Evolutionary conservation across 768 basidiomycete species (phyloP).

Genomic region (Neoboletus brunneissimus): DNA sequence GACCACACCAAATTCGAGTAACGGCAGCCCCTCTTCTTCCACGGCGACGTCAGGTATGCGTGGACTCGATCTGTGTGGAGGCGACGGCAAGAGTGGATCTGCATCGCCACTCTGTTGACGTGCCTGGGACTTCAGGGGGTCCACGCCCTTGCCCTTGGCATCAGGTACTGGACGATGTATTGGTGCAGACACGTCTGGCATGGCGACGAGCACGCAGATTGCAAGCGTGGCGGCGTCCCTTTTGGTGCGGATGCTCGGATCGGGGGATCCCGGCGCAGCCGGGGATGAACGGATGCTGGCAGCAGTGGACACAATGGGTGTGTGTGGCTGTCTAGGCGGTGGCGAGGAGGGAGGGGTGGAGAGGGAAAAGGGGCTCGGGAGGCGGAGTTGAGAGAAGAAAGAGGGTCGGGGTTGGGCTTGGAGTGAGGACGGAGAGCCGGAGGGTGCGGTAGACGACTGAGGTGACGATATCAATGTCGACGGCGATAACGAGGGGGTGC

Average conservation of each 20-base stretch:
- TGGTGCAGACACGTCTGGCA: constrained; percentile 17
- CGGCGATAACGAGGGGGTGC: neutral
- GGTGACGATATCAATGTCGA: neutral
- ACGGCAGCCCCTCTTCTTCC: neutral
- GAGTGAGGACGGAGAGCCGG: neutral
- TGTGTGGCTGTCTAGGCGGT: neutral
- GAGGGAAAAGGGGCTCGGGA: neutral
- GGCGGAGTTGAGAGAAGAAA: constrained; percentile 10
- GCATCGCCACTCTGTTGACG: neutral
- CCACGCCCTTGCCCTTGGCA: constrained; percentile 20
- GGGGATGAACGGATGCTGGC: neutral
- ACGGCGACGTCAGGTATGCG: neutral
- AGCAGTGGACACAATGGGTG: neutral
- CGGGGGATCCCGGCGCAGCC: neutral
- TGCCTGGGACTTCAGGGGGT: constrained; percentile 5
- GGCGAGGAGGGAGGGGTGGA: neutral
- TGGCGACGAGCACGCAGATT: constrained; percentile 22
- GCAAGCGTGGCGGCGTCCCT: constrained; percentile 2
- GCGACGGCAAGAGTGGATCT: constrained; percentile 3
- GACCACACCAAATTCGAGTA: constrained; percentile 20
- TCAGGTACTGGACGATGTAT: neutral
- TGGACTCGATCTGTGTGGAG: neutral
- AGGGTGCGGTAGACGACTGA: neutral
- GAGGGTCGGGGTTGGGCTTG: neutral
- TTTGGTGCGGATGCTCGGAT: neutral